A percentile compares a stretch with the other conserved stretches of the same genome.
These are phyloP conservation scores for Piedraia hortae DNA, from an alignment of 2,329 filamentous ascomycete species.

Conservation along the genomic window DNA sequence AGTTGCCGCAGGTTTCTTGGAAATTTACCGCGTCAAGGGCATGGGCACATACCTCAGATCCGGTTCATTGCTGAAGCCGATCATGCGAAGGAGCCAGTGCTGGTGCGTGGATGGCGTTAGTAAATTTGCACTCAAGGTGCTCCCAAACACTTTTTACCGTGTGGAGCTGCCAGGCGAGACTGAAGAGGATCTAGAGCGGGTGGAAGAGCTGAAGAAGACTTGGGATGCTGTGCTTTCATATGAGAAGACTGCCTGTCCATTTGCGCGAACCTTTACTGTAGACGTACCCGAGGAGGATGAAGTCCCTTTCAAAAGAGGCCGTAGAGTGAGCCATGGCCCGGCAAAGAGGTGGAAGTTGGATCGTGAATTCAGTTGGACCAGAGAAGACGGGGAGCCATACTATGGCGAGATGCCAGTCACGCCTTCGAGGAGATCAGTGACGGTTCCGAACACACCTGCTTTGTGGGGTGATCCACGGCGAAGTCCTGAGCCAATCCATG, in stretches of 20 bases:
- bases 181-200: slow-evolving; percentile 33
- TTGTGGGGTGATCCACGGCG: too few species aligned
- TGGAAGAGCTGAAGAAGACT: slow-evolving; percentile 39
- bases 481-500: too few species aligned
- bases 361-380: slow-evolving; percentile 18
- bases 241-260: slow-evolving; percentile 70
- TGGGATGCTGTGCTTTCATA: slow-evolving; percentile 51
- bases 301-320: slow-evolving; percentile 28
- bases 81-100: slow-evolving; percentile 69
- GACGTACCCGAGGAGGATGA: slow-evolving; percentile 41
- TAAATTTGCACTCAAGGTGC: slow-evolving; percentile 66
- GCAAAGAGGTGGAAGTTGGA: slow-evolving; percentile 24
- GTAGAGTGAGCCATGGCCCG: slow-evolving; percentile 35
- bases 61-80: slow-evolving; percentile 56
- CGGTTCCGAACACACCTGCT: too few species aligned
- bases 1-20: slow-evolving; percentile 50
- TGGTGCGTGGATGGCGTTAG: slow-evolving; percentile 74
- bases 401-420: too few species aligned
- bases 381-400: slow-evolving; percentile 15
- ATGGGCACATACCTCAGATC: slow-evolving; percentile 75
- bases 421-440: too few species aligned
- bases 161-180: slow-evolving; percentile 52
- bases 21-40: slow-evolving; percentile 64
- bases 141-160: slow-evolving; percentile 63
- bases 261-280: slow-evolving; percentile 48